Evolutionary conservation across 2,329 filamentous ascomycete species (phyloP), one percentile per base, ranked within the genome.

Genomic region (Anthostomella pinea): DNA sequence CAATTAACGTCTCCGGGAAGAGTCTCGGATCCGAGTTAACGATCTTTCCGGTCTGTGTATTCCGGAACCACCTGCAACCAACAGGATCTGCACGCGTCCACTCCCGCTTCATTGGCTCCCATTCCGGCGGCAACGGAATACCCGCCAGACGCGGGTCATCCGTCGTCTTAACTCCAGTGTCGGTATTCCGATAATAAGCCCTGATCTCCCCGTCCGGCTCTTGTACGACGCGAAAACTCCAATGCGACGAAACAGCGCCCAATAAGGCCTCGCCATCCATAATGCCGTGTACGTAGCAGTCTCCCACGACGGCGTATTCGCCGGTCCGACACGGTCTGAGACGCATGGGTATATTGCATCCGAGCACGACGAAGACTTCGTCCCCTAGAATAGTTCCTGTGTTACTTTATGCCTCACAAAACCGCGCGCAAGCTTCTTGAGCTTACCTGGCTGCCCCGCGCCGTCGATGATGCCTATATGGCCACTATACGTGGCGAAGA

Each of bases 21-120:
- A 46, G 36, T 14, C 41, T 50, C 30, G 48, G 51, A 16, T 49
- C 48, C n/a, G 45, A 46, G 30, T 44, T 51, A 20, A 52, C 44
- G 4, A 41, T 23, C 23, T 46, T 38, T 15, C 40, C 41, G 5
- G 40, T 46, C 14, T 35, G 16, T 29, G 6, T 45, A 16, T 47
- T 46, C 6, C 32, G 23, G 22, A 45, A 48, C 25, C 29, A 41
- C 6, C 21, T 40, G 18, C 39, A 51, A 14, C 32, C 9, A 3
- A 27, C 4, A 4, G 45, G 46, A 33, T 52, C 48, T 2, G 23
- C 33, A 6, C 30, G 31, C 3, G 38, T 35, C 17, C 39, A 26
- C 21, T 47, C 19, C 36, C 41, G 42, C 11, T 31, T 35, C 2
- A 49, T 23, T 4, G 36, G 29, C 14, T 48, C 40, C 46, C 43